Evolutionary conservation across 192 early-diverging fungal genomes (phyloP).

Genomic region (Spizellomyces sp.): DNA sequence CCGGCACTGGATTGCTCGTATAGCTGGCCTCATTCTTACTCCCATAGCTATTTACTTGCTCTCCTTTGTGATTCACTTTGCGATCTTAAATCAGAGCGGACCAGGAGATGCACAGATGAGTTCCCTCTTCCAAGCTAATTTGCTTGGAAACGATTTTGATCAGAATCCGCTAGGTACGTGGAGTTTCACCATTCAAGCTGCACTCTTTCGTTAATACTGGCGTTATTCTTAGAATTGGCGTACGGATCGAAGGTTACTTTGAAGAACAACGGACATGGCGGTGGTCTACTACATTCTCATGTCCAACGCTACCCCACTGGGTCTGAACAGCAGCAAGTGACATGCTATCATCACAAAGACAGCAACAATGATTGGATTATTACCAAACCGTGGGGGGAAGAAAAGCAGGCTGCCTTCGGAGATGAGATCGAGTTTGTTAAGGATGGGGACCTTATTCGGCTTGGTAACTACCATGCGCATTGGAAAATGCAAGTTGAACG

Average conservation of each 20-base stretch:
- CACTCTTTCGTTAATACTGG: not conserved
- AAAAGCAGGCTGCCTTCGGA: slow-evolving; percentile 23
- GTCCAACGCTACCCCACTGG: slow-evolving; percentile 78
- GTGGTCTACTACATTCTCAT: slow-evolving; percentile 95
- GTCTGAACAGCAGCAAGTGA: slow-evolving; percentile 96
- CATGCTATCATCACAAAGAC: slow-evolving; percentile 92
- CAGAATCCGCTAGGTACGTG: slow-evolving; percentile 77
- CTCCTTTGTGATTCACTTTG: slow-evolving; percentile 87
- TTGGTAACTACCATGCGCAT: slow-evolving; percentile 46
- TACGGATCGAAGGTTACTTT: slow-evolving; percentile 89
- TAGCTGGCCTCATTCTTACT: slow-evolving; percentile 75
- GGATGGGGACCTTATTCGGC: slow-evolving; percentile 80
- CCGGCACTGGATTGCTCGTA: slow-evolving; percentile 85
- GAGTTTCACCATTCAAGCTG: not conserved
- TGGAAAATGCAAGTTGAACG: not conserved
- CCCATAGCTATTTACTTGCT: slow-evolving; percentile 83
- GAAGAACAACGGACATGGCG: slow-evolving; percentile 80
- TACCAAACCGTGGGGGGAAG: slow-evolving; percentile 59
- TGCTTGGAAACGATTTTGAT: slow-evolving; percentile 77
- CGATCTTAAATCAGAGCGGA: slow-evolving; percentile 77
- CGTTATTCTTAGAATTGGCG: slow-evolving; percentile 72
- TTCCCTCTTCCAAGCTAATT: slow-evolving; percentile 93
- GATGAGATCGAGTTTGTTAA: slow-evolving; percentile 59
- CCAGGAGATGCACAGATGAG: slow-evolving; percentile 92
- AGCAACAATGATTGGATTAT: slow-evolving; percentile 91